Evolutionary conservation across 345 rosid species (phyloP).

Genomic region (Litchi chinensis): DNA sequence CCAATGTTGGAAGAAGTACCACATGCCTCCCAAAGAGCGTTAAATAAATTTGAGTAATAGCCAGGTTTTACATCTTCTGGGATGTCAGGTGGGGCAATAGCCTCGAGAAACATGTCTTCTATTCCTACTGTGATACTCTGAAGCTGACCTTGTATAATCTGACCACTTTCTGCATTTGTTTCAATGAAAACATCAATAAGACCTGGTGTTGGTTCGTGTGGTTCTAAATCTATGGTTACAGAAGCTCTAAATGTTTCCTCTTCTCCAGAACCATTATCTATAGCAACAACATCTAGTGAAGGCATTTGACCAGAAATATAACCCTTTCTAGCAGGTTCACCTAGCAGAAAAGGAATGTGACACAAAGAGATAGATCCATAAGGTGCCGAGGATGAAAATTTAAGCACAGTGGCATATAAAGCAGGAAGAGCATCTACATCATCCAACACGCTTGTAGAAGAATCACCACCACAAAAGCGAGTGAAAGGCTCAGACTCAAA

Average conservation of each 20-base stretch:
- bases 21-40: constrained; percentile 89
- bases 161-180: constrained; percentile 82
- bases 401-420: constrained; percentile 80
- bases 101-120: constrained; percentile 93
- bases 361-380: constrained; percentile 78
- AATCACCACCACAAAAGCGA: constrained; percentile 50
- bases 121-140: constrained; percentile 75
- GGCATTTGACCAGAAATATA: constrained; percentile 31
- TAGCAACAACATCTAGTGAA: constrained; percentile 52
- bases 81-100: constrained; percentile 63
- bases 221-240: constrained; percentile 72
- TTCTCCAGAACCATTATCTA: constrained; percentile 45
- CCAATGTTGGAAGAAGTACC: constrained; percentile 72
- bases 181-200: constrained; percentile 83
- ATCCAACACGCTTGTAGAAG: constrained; percentile 43
- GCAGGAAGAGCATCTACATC: constrained; percentile 68
- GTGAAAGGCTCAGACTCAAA: constrained; percentile 75
- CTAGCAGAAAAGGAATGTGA: constrained; percentile 86
- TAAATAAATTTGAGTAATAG: constrained; percentile 66
- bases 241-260: constrained; percentile 60
- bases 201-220: constrained; percentile 92
- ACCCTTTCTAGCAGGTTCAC: constrained; percentile 53
- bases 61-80: constrained; percentile 47
- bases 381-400: constrained; percentile 83
- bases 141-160: constrained; percentile 75